phyloP scores from a whole-genome alignment of 768 basidiomycete genomes.

The Kwoniella sp. region DNA sequence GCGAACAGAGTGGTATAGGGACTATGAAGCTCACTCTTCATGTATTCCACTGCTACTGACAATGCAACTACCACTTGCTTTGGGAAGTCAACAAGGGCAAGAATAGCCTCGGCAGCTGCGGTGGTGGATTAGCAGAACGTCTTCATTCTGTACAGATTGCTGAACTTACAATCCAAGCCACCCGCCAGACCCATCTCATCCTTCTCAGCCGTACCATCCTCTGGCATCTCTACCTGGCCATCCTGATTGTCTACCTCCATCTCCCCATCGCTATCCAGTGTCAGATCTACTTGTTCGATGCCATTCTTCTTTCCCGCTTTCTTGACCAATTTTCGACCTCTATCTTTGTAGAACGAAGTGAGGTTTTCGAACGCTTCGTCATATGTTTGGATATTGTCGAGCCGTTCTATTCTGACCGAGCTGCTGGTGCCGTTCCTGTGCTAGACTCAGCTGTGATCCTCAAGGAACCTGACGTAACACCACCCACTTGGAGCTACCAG shows the following conservation, averaged over 20 bases:
- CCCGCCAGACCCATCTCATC: constrained; percentile 32
- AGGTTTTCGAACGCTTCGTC: constrained; percentile 66
- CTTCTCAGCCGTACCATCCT: neutral
- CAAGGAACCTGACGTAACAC: neutral
- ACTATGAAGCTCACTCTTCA: constrained; percentile 42
- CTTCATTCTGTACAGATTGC: neutral
- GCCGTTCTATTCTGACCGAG: constrained; percentile 65
- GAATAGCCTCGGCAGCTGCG: constrained; percentile 38
- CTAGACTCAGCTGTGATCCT: neutral
- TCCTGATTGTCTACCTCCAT: constrained; percentile 1
- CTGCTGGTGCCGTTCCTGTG: constrained; percentile 28
- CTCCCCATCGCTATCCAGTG: constrained; percentile 20
- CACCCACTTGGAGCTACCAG: constrained; percentile 60
- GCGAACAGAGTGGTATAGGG: constrained; percentile 56
- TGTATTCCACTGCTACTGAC: constrained; percentile 46
- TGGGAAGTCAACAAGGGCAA: constrained; percentile 50
- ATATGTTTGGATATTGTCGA: constrained; percentile 63
- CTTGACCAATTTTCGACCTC: constrained; percentile 5
- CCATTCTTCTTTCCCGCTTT: constrained; percentile 1
- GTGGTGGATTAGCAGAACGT: constrained; percentile 5
- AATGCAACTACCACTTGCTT: constrained; percentile 49
- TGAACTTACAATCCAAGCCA: constrained; percentile 33
- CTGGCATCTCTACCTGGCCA: neutral
- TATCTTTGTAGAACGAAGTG: constrained; percentile 32
- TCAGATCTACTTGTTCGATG: constrained; percentile 23